These are phyloP conservation scores for Rhododendron molle DNA, from an alignment of 148 eudicot species.

Conservation along the genomic window DNA sequence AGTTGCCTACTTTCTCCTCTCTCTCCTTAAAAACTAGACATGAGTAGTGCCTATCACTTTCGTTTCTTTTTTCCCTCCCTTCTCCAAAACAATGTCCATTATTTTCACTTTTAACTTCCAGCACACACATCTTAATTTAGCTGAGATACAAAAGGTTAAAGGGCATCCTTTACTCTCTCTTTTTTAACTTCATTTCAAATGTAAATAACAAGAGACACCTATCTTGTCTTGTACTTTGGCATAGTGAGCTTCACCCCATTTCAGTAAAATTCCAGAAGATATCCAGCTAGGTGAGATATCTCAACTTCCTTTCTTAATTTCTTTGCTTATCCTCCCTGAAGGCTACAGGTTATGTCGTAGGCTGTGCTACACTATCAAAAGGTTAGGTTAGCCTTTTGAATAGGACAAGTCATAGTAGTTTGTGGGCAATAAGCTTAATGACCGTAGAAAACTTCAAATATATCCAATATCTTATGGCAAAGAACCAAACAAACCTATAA, in stretches of 20 bases:
- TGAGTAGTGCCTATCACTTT: not conserved
- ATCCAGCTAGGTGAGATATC: not conserved
- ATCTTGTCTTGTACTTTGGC: not conserved
- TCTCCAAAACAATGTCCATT: not conserved
- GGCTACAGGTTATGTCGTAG: not conserved
- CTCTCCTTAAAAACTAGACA: not conserved
- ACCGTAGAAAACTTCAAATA: not conserved
- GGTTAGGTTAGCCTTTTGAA: not conserved
- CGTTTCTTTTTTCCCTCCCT: not conserved
- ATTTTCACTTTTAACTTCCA: not conserved
- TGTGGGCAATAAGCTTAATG: not conserved
- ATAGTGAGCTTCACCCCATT: not conserved
- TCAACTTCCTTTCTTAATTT: not conserved
- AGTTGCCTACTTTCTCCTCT: constrained; percentile 2
- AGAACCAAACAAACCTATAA: not conserved
- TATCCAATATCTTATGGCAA: not conserved
- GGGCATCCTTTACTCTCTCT: not conserved
- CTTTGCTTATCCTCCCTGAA: not conserved
- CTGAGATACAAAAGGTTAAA: not conserved
- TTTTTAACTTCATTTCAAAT: not conserved
- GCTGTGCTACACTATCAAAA: not conserved
- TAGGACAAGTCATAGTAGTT: not conserved
- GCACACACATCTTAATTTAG: not conserved
- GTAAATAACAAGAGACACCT: not conserved
- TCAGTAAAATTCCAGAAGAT: not conserved